phyloP scores from a whole-genome alignment of 2,329 filamentous ascomycete genomes.

The Neonectria punicea region DNA sequence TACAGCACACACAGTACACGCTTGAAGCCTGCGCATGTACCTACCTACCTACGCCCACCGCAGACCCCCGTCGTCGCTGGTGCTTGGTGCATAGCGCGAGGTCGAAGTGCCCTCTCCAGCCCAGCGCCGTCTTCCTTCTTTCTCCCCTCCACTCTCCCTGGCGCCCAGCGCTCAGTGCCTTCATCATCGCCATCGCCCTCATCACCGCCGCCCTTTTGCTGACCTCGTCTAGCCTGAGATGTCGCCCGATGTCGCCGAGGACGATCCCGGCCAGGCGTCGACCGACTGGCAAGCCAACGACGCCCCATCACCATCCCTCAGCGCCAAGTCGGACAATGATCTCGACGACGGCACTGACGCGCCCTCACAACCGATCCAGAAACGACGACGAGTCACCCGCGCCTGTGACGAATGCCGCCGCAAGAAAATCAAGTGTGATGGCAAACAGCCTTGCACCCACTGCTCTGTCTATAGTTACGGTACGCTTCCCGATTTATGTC shows the following conservation, averaged over 20 bases:
- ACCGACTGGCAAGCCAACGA: constrained; percentile 50
- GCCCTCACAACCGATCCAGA: constrained; percentile 72
- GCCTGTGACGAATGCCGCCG: constrained; percentile 85
- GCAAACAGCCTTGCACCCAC: constrained; percentile 90
- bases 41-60: constrained; percentile 1
- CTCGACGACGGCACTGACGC: constrained; percentile 50
- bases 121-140: constrained; percentile 4
- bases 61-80: neutral
- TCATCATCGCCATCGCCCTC: constrained; percentile 20
- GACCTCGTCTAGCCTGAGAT: constrained; percentile 43
- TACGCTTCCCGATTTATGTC: constrained; percentile 52
- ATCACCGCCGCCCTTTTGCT: constrained; percentile 31
- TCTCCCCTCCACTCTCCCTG: constrained; percentile 11
- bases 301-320: constrained; percentile 55
- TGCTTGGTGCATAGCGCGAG: constrained; percentile 6
- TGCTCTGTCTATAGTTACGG: constrained; percentile 99
- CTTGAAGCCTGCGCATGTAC: constrained; percentile 11
- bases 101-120: constrained; percentile 1
- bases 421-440: constrained; percentile 90
- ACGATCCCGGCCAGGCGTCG: constrained; percentile 53
- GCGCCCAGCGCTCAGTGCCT: constrained; percentile 22
- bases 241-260: constrained; percentile 55
- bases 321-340: constrained; percentile 55
- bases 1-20: constrained; percentile 14
- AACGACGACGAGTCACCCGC: constrained; percentile 80